phyloP scores from a whole-genome alignment of 2,329 filamentous ascomycete species.

The Fusarium citri region DNA sequence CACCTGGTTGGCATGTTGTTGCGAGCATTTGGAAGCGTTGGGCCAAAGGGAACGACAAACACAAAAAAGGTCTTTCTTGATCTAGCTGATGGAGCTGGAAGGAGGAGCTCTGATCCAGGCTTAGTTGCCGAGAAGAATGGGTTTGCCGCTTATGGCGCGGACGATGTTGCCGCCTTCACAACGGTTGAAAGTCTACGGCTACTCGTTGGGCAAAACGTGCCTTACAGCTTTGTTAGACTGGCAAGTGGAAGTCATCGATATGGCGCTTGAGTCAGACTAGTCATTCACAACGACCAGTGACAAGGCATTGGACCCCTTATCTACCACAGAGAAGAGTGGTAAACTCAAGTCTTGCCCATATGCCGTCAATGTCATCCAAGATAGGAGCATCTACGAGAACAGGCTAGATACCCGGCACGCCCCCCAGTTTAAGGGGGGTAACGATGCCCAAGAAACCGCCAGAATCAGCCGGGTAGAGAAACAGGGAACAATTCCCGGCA shows the following conservation, averaged over 20 bases:
- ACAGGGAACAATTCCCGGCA: slow-evolving; percentile 22
- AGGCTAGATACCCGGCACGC: slow-evolving; percentile 29
- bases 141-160: slow-evolving; percentile 82
- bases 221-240: slow-evolving; percentile 86
- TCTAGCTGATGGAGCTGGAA: slow-evolving; percentile 68
- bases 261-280: slow-evolving; percentile 51
- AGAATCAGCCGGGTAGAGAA: slow-evolving; percentile 15
- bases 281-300: background rate
- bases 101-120: slow-evolving; percentile 73
- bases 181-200: slow-evolving; percentile 83
- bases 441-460: slow-evolving; percentile 20
- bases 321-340: background rate
- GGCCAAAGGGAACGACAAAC: slow-evolving; percentile 50
- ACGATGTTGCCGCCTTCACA: slow-evolving; percentile 85
- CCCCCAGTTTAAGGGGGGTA: slow-evolving; percentile 24
- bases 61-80: slow-evolving; percentile 82
- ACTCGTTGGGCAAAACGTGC: slow-evolving; percentile 86
- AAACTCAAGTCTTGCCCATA: background rate
- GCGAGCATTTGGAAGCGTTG: slow-evolving; percentile 71
- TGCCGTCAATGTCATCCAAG: slow-evolving; percentile 23
- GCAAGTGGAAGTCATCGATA: slow-evolving; percentile 67
- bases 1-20: slow-evolving; percentile 82
- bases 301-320: background rate
- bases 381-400: slow-evolving; percentile 26
- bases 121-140: slow-evolving; percentile 78